A percentile compares a stretch with the other conserved stretches of the same genome.
Evolutionary conservation across 768 basidiomycete species (phyloP).

Genomic region (Leccinellum albellum): DNA sequence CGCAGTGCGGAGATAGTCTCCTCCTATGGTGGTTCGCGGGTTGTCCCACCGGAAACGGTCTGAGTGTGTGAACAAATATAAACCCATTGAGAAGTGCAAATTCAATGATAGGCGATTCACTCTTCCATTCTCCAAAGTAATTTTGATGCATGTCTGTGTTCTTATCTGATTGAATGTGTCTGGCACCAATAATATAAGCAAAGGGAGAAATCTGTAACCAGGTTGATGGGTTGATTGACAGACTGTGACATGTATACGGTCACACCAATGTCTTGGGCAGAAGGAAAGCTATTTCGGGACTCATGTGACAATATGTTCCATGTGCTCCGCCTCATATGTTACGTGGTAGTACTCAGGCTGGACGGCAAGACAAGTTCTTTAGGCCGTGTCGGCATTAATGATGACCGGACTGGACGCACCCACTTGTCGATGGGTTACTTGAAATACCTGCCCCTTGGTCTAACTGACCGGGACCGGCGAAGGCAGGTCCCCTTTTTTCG

Average conservation of each 20-base stretch:
- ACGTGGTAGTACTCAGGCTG: neutral
- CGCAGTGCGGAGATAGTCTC: slow-evolving; percentile 21
- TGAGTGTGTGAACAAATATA: neutral
- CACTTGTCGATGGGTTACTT: neutral
- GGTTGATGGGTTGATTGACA: slow-evolving; percentile 9
- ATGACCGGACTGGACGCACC: neutral
- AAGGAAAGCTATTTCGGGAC: neutral
- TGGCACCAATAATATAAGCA: neutral
- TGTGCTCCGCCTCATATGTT: neutral
- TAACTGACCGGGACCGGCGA: slow-evolving; percentile 18
- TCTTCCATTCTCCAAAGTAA: slow-evolving; percentile 21
- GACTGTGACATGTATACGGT: neutral
- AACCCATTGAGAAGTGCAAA: slow-evolving; percentile 10
- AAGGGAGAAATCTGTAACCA: slow-evolving; percentile 5
- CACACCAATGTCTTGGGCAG: slow-evolving; percentile 1
- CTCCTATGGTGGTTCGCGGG: slow-evolving; percentile 14
- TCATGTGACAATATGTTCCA: neutral
- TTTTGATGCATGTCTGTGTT: neutral
- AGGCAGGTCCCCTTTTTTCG: slow-evolving; percentile 60
- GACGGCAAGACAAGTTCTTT: neutral
- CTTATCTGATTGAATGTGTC: neutral
- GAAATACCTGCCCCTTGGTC: neutral
- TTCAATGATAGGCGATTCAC: slow-evolving; percentile 16
- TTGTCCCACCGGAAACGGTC: neutral
- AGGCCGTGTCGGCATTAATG: slow-evolving; percentile 1